These are phyloP conservation scores for Diaporthe velutina DNA, from an alignment of 2,329 filamentous ascomycete species.

Conservation along the genomic window DNA sequence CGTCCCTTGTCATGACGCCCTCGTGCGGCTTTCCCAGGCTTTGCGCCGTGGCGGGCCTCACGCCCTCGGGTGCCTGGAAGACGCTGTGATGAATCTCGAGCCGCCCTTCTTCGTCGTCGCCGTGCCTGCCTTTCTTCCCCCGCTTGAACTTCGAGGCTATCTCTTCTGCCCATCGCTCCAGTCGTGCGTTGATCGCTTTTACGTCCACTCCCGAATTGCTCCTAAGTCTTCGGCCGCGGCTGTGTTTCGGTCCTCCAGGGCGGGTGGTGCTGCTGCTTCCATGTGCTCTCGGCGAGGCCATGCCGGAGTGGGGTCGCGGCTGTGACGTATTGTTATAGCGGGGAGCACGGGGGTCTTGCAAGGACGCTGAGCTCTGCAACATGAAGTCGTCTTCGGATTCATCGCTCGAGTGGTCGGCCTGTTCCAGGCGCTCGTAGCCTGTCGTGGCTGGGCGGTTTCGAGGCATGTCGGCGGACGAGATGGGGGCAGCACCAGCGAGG, in stretches of 20 bases:
- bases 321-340: constrained; percentile 75
- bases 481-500: not conserved
- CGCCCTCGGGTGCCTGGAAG: constrained; percentile 91
- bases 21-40: constrained; percentile 74
- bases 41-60: constrained; percentile 83
- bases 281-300: constrained; percentile 66
- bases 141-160: constrained; percentile 97
- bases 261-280: constrained; percentile 51
- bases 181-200: constrained; percentile 95
- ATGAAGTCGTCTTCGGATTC: constrained; percentile 77
- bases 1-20: constrained; percentile 78
- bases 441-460: constrained; percentile 79
- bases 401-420: constrained; percentile 82
- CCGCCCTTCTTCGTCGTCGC: constrained; percentile 81
- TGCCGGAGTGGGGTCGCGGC: constrained; percentile 70
- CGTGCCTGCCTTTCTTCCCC: constrained; percentile 71
- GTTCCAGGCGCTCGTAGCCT: constrained; percentile 86
- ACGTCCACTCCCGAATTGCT: constrained; percentile 95
- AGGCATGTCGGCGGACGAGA: constrained; percentile 65
- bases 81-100: constrained; percentile 98
- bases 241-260: constrained; percentile 50
- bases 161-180: constrained; percentile 98
- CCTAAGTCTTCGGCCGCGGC: constrained; percentile 61
- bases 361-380: constrained; percentile 65
- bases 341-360: constrained; percentile 69